Percentiles rank a stretch among this genome's conserved stretches.
Evolutionary conservation across 768 basidiomycete genomes (phyloP).

Genomic region (Porphyrellus cyaneotinctus): DNA sequence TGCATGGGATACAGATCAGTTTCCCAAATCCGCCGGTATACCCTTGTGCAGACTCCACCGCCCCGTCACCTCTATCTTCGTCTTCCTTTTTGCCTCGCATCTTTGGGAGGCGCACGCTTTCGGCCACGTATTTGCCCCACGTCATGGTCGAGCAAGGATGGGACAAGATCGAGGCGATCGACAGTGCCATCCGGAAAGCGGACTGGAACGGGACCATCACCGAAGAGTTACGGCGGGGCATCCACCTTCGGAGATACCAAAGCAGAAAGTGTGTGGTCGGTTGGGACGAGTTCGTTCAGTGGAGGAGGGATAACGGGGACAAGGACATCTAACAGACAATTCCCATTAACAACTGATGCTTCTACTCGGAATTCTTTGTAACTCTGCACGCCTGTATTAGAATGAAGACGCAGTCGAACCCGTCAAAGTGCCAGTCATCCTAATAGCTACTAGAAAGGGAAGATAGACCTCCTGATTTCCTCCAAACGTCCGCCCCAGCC

Average conservation of each 20-base stretch:
- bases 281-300: slow-evolving; percentile 75
- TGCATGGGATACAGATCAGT: slow-evolving; percentile 86
- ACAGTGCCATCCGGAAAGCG: slow-evolving; percentile 90
- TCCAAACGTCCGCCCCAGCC: slow-evolving; percentile 42
- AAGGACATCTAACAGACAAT: slow-evolving; percentile 24
- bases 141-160: slow-evolving; percentile 93
- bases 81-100: slow-evolving; percentile 53
- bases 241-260: slow-evolving; percentile 80
- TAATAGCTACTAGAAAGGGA: slow-evolving; percentile 2
- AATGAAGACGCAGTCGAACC: neutral
- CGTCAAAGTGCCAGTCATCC: neutral
- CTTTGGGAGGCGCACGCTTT: slow-evolving; percentile 57
- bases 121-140: slow-evolving; percentile 91
- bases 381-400: slow-evolving; percentile 8
- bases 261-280: slow-evolving; percentile 61
- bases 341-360: neutral
- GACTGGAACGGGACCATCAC: slow-evolving; percentile 83
- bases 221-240: slow-evolving; percentile 72
- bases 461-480: slow-evolving; percentile 43
- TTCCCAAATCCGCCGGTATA: slow-evolving; percentile 77
- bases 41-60: slow-evolving; percentile 41
- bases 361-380: slow-evolving; percentile 3
- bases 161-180: slow-evolving; percentile 84
- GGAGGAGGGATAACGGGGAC: slow-evolving; percentile 56
- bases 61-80: slow-evolving; percentile 71